These are phyloP conservation scores for Colletotrichum truncatum DNA, from an alignment of 2,329 filamentous ascomycete species.

Conservation along the genomic window DNA sequence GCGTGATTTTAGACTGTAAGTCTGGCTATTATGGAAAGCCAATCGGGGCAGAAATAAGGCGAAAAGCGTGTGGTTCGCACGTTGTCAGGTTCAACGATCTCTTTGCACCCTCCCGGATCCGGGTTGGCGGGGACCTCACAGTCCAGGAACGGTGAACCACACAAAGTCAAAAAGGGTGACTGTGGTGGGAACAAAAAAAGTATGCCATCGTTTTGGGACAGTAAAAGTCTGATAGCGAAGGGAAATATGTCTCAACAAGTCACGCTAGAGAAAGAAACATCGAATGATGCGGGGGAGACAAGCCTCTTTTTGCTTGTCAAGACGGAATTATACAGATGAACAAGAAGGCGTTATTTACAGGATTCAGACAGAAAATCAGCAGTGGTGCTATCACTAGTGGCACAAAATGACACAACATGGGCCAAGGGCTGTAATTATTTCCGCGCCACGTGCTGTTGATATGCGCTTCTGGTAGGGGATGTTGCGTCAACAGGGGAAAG, in stretches of 20 bases:
- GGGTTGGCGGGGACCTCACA: not conserved
- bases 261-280: constrained; percentile 13
- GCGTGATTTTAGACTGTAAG: no score
- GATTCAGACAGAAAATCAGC: not conserved
- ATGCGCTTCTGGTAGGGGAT: not conserved
- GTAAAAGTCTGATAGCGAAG: not conserved
- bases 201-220: not conserved
- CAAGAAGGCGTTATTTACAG: not conserved
- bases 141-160: not conserved
- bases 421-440: not conserved
- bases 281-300: not conserved
- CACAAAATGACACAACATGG: not conserved
- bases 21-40: no score
- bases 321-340: not conserved
- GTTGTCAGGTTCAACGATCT: not conserved
- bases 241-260: constrained; percentile 8
- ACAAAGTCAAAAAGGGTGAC: not conserved
- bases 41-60: no score
- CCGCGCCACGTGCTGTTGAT: constrained; percentile 2
- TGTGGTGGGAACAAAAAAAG: not conserved
- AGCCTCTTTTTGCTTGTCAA: constrained; percentile 13
- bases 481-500: not conserved
- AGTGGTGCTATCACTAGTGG: not conserved
- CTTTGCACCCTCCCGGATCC: not conserved
- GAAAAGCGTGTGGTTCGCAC: not conserved